phyloP scores from a whole-genome alignment of 352 stramenopile genomes.

The Phytopythium litorale region DNA sequence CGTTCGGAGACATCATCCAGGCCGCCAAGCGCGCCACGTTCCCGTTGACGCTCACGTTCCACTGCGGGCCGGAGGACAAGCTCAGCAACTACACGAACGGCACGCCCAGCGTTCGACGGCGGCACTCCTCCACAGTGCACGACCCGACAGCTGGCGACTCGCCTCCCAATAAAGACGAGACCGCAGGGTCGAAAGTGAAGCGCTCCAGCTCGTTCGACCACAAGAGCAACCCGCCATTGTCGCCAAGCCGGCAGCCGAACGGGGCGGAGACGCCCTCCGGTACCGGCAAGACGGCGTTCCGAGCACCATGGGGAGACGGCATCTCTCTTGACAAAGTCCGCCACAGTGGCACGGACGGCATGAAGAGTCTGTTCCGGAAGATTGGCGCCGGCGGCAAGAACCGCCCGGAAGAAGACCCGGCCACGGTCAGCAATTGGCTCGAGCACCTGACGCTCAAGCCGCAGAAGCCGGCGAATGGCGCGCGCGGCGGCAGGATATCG shows the following conservation, averaged over 20 bases:
- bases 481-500: constrained; percentile 14
- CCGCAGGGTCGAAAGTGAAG: constrained; percentile 16
- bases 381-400: constrained; percentile 45
- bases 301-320: constrained; percentile 25
- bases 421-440: constrained; percentile 58
- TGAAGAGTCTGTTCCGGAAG: constrained; percentile 77
- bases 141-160: background rate
- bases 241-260: background rate
- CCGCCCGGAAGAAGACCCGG: constrained; percentile 54
- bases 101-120: constrained; percentile 9
- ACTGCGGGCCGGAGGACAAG: constrained; percentile 23
- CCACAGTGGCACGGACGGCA: constrained; percentile 48
- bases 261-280: constrained; percentile 18
- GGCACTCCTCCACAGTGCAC: constrained; percentile 9
- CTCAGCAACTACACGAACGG: constrained; percentile 24
- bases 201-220: constrained; percentile 58
- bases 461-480: constrained; percentile 18
- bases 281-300: constrained; percentile 24
- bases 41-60: constrained; percentile 66
- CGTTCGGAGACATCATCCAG: constrained; percentile 67
- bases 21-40: constrained; percentile 57
- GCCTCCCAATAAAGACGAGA: background rate
- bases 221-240: constrained; percentile 20
- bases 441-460: constrained; percentile 48
- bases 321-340: constrained; percentile 62